Evolutionary conservation across 305 asterid species (phyloP), one percentile per base, ranked within the genome.

Genomic region (Fraxinus paxiana): DNA sequence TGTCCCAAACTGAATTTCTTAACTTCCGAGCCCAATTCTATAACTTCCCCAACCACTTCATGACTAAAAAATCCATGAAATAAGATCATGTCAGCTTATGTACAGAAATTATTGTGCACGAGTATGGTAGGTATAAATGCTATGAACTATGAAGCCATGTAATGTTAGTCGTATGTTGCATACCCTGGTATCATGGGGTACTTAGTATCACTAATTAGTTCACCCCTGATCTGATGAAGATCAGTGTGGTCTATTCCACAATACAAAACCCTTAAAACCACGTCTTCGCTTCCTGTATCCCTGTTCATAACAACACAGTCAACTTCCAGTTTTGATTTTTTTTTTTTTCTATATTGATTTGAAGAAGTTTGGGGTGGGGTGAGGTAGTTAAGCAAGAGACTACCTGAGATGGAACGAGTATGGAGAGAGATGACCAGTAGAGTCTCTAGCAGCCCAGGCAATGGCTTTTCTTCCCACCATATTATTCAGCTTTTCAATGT

Each of bases 231-330:
- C 48, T 84, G 89, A 70, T 85, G 90, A 82, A 87, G 86, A 75
- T 89, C 92, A 0, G 89, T 89, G 80, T 87, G 92, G 85, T 87
- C 90, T 26, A 87, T 81, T 28, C 92, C 90, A 75, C 90, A 83
- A 15, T 83, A 89, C 78, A 89, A 70, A 15, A 89, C 89, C 76
- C 77, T 86, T 79, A 85, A 12, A 41, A 84, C 51, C 20, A 89
- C 71, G 65, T 89, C 89, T 12, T 84, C 88, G 0, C 56, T 67
- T 1, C 86, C 83, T 18, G 51, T 61, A 78, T 89, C 89, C 80
- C 89, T 87, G 88, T 83, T 78, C 71, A 63, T 26, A 5, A 54
- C 56, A 61, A 4, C 33, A 8, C 13, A 15, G 6, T 15, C 17
- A 59, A 15, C 6, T 33, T 12, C 43, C 13, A 3, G 0, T 46